Percentiles rank a stretch among this genome's conserved stretches.
Evolutionary conservation across 2,329 filamentous ascomycete genomes (phyloP).

Genomic region (Phyllosticta citrichinensis): DNA sequence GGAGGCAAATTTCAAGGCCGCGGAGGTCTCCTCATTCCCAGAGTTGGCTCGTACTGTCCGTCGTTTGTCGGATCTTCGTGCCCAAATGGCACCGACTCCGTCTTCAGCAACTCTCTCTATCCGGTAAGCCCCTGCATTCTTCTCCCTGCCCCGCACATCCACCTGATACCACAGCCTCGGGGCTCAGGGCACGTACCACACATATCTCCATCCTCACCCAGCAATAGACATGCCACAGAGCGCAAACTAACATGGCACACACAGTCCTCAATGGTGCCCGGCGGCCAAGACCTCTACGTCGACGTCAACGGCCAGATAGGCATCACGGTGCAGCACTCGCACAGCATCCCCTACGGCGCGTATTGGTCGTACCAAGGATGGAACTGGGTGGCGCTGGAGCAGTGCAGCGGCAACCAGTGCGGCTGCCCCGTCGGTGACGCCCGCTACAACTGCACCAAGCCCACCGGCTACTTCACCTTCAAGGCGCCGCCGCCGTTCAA

Average conservation of each 20-base stretch:
- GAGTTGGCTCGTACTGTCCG: constrained; percentile 13
- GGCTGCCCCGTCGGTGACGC: constrained; percentile 8
- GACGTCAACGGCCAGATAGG: constrained; percentile 11
- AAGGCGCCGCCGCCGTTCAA: constrained; percentile 8
- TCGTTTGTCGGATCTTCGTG: constrained; percentile 5
- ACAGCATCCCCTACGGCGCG: constrained; percentile 12
- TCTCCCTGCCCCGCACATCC: background rate
- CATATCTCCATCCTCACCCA: background rate
- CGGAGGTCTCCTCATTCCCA: constrained; percentile 11
- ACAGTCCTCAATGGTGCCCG: constrained; percentile 14
- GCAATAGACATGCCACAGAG: background rate
- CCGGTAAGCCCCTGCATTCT: constrained; percentile 10
- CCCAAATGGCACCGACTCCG: constrained; percentile 16
- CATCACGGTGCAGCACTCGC: constrained; percentile 17
- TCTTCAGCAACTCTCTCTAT: constrained; percentile 10
- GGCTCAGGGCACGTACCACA: background rate
- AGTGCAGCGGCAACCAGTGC: background rate
- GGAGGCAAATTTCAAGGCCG: constrained; percentile 14
- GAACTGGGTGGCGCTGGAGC: constrained; percentile 13
- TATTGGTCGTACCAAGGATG: constrained; percentile 15
- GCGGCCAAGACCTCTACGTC: constrained; percentile 17
- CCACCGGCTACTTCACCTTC: constrained; percentile 15
- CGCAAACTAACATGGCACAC: background rate
- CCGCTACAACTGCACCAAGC: constrained; percentile 14
- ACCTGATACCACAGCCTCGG: background rate